Base-by-base conservation (phyloP, 2,329 filamentous ascomycete species). In the Venturia asperata region DNA sequence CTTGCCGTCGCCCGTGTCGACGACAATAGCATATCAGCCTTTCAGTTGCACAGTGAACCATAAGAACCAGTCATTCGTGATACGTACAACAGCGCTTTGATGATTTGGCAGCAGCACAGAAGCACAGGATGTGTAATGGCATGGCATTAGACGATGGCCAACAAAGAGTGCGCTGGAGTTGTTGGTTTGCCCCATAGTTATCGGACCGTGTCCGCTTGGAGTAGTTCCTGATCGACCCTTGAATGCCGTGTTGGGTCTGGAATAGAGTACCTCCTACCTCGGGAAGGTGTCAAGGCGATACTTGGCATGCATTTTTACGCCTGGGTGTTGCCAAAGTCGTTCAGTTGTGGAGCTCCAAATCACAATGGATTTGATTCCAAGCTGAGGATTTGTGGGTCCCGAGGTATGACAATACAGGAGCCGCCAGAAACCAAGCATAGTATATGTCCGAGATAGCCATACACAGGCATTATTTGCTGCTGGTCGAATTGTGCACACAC, bases 401-500 rank as follows among this genome's bases (percentile, higher is more conserved):
- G n/a, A 15, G 49, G 49, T 34, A 56, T 34, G 30, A 17, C 34
- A 34, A 17, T 17, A 4, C 11, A 56, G 5, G 3, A 17, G 11
- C 21, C 24, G 3, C 24, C 49, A 19, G 21, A 52, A 24, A 24
- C 24, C 13, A 11, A 52, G 15, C 15, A 30, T 30, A 10, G 24
- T 15, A n/a, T n/a, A 34, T 34, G 6, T 34, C 30, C 47, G 47
- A 52, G n/a, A 34, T 17, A 19, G 17, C 24, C 21, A 30, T 5
- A 56, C 27, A n/a, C n/a, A 9, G 24, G 24, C 17, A 55, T 34
- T 30, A 55, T 21, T 34, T 34, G 49, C 27, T 19, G 24, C 13
- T 15, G 10, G 49, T 34, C 30, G 55, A 52, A 5, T 65, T 41
- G 52, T 65, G 64, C 2, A 88, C 81, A 68, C 80, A 78, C 43